Conservation (phyloP, 164 flowering plant genomes). For the Protea cynaroides region DNA sequence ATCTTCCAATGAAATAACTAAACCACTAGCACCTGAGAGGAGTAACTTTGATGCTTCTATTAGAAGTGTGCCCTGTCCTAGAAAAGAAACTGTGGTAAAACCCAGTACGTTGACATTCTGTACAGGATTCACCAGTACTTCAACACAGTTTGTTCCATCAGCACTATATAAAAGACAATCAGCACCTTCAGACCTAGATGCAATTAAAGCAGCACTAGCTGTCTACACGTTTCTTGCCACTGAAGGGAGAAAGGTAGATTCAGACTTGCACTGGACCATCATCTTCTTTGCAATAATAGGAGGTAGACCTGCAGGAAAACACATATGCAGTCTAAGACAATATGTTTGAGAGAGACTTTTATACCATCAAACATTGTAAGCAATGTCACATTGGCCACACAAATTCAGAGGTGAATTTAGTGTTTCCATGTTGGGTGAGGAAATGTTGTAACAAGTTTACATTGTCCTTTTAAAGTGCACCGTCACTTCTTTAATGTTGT, state of each 20-base stretch:
- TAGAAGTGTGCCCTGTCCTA: slow-evolving; percentile 13
- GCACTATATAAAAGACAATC: slow-evolving; percentile 60
- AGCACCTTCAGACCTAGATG: slow-evolving; percentile 83
- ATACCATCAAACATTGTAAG: too few relatives aligned
- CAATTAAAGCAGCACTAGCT: slow-evolving; percentile 50
- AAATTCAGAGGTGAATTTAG: too few relatives aligned
- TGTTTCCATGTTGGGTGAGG: too few relatives aligned
- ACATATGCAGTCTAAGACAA: too few relatives aligned
- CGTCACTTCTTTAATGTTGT: too few relatives aligned
- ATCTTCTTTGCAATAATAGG: slow-evolving; percentile 81
- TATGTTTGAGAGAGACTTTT: too few relatives aligned
- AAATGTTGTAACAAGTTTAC: too few relatives aligned
- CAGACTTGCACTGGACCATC: slow-evolving; percentile 65
- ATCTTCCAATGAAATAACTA: slow-evolving; percentile 51
- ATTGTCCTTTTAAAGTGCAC: too few relatives aligned
- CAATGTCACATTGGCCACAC: too few relatives aligned
- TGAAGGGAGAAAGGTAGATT: slow-evolving; percentile 71
- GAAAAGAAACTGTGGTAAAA: slow-evolving; percentile 29
- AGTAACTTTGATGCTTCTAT: slow-evolving; percentile 30
- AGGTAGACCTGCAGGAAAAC: slow-evolving; percentile 44
- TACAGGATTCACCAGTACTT: slow-evolving; percentile 23
- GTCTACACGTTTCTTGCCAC: slow-evolving; percentile 68
- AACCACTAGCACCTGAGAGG: slow-evolving; percentile 71
- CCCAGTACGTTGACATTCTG: slow-evolving; percentile 64
- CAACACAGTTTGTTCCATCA: slow-evolving; percentile 22